Evolutionary conservation across 108 stramenopile genomes (phyloP).

Genomic region (Cafeteria roenbergensis): DNA sequence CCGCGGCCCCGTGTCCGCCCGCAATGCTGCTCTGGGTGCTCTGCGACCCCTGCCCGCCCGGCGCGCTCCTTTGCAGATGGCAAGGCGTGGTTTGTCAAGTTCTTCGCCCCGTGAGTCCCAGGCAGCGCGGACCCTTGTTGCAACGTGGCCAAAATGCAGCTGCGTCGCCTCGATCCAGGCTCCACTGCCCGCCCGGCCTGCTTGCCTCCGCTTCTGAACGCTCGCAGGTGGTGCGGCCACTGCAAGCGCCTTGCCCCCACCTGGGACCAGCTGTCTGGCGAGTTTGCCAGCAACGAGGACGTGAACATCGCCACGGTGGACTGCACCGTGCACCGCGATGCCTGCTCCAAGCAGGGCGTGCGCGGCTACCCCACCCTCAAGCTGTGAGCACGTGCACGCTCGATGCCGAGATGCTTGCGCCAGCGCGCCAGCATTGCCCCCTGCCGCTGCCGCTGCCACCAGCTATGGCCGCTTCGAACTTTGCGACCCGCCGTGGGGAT

Average conservation of each 20-base stretch:
- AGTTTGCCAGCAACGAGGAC: constrained; percentile 18
- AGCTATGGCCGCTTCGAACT: no score
- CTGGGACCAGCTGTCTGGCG: constrained; percentile 24
- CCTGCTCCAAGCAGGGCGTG: constrained; percentile 29
- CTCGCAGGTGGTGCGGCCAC: constrained; percentile 7
- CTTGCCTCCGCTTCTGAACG: not conserved
- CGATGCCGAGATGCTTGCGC: no score
- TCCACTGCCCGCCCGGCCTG: not conserved
- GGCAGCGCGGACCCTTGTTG: constrained; percentile 24
- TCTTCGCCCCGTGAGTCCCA: constrained; percentile 33
- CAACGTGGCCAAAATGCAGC: constrained; percentile 1
- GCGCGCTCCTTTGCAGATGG: not conserved
- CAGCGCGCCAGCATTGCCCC: no score
- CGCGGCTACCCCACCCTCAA: constrained; percentile 43
- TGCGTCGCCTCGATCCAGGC: not conserved
- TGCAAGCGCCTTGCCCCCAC: constrained; percentile 42
- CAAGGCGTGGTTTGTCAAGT: constrained; percentile 22
- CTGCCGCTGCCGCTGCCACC: no score
- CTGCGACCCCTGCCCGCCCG: no score
- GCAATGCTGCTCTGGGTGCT: no score
- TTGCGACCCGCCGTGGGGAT: no score
- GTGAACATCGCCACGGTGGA: constrained; percentile 33
- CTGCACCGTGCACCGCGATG: constrained; percentile 21
- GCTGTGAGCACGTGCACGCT: no score
- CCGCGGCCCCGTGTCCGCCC: no score